These are phyloP conservation scores for Saccharomycopsis sp. DNA, from an alignment of 805 yeast genomes.

Conservation along the genomic window DNA sequence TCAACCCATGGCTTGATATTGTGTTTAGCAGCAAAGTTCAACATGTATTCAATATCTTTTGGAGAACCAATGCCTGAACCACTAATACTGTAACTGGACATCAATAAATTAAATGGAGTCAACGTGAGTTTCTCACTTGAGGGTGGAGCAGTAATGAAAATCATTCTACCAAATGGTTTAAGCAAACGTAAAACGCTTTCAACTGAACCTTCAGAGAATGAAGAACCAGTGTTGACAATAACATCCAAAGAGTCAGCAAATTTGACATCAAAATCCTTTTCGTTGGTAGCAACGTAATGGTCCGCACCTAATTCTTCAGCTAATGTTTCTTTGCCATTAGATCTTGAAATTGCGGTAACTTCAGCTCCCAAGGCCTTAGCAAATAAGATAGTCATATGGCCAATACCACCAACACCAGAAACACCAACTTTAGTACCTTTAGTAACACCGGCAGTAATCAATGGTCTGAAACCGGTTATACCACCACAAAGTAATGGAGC, in stretches of 20 bases:
- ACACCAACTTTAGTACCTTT: conserved; percentile 33
- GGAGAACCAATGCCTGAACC: conserved; percentile 38
- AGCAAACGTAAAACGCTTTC: conserved; percentile 19
- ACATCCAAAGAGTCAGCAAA: conserved; percentile 33
- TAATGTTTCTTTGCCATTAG: conserved; percentile 35
- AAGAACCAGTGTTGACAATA: conserved; percentile 38
- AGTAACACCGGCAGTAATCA: conserved; percentile 29
- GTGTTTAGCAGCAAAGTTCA: conserved; percentile 40
- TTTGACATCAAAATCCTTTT: conserved; percentile 28
- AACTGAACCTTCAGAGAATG: conserved; percentile 27
- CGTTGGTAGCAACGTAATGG: conserved; percentile 41
- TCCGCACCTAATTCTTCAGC: conserved; percentile 40
- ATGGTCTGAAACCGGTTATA: conserved; percentile 40
- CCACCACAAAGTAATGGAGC: conserved; percentile 48
- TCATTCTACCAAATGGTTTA: conserved; percentile 28
- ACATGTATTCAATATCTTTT: conserved; percentile 40
- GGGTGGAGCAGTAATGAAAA: conserved; percentile 21
- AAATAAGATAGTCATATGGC: conserved; percentile 39
- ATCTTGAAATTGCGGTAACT: conserved; percentile 42
- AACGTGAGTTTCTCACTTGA: conserved; percentile 12
- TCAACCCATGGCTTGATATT: conserved; percentile 47
- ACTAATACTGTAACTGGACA: conserved; percentile 21
- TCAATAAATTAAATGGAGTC: conserved; percentile 10
- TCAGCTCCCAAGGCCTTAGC: conserved; percentile 47
- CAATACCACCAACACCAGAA: conserved; percentile 42